Base-by-base conservation (phyloP, 2,329 filamentous ascomycete species). In the Leptosphaerulina australis region DNA sequence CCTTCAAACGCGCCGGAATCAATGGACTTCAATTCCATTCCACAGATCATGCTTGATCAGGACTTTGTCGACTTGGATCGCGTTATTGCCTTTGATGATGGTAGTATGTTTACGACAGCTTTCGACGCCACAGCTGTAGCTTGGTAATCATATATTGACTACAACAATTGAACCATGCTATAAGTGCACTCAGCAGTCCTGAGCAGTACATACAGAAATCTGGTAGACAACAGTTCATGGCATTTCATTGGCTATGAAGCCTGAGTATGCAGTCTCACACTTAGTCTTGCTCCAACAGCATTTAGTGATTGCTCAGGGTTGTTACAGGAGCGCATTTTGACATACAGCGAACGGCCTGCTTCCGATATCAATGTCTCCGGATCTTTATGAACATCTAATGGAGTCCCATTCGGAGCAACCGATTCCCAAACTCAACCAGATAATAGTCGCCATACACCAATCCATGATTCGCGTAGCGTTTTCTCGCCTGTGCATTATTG, bases 361-460 rank as follows among this genome's bases (percentile, higher is more conserved):
- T 12, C 9, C 10, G 25, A 20, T 9, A 9, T 22, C 33, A n/a
- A 35, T n/a, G 5, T 3, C 3, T 21, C 5, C 2, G 6, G 10
- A 3, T 11, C 7, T 17, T 20, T 43, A 28, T 17, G 31, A 33
- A 35, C 24, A 11, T 34, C 39, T 51, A 60, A 22, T 45, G 22
- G n/a, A 62, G 33, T 12, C 59, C 59, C 56, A 59, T 60, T 4
- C 61, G 51, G 10, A 78, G 48, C 18, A 79, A 52, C 24, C 69
- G 64, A 44, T 78, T 79, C 1, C 76, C 76, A 2, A 75, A 64
- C 20, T 76, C 55, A 9, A 78, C 54, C 20, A 77, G 73, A 49
- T 73, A 78, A 56, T 78, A 79, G 41, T 78, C 76, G 0, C 76
- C 76, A 51, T 78, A 78, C 0, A 78, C 75, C 5, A 79, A 45